phyloP scores from a whole-genome alignment of 257 asterid genomes.

The Gentiana dahurica region DNA sequence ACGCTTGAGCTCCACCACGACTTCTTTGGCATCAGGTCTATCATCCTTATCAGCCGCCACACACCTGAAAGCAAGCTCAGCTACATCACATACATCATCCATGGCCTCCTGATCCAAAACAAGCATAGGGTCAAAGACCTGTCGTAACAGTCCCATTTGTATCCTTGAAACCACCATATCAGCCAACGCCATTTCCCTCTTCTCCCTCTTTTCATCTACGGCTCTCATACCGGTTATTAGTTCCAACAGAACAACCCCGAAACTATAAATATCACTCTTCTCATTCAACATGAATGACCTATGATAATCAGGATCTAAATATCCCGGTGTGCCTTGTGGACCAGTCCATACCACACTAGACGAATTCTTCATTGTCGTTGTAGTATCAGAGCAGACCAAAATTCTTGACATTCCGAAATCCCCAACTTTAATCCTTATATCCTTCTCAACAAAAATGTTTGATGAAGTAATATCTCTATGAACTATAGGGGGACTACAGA shows the following conservation, averaged over 20 bases:
- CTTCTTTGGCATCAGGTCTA: constrained; percentile 79
- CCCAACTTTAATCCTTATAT: constrained; percentile 82
- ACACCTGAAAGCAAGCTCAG: constrained; percentile 81
- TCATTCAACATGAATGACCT: constrained; percentile 70
- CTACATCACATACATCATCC: constrained; percentile 65
- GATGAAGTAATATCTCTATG: constrained; percentile 85
- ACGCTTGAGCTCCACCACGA: constrained; percentile 61
- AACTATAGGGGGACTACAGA: constrained; percentile 74
- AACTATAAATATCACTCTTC: constrained; percentile 88
- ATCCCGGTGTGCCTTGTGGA: constrained; percentile 96
- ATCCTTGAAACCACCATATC: constrained; percentile 88
- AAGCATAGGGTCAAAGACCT: constrained; percentile 73
- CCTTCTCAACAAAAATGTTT: constrained; percentile 75
- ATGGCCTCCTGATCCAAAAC: constrained; percentile 48
- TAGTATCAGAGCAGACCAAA: constrained; percentile 41
- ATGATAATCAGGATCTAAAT: constrained; percentile 84
- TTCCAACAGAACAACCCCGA: constrained; percentile 78
- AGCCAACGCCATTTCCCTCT: constrained; percentile 74
- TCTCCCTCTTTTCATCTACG: constrained; percentile 73
- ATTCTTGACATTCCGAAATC: constrained; percentile 90
- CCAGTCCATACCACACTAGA: constrained; percentile 93
- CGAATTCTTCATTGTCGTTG: constrained; percentile 22
- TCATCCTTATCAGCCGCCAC: constrained; percentile 83
- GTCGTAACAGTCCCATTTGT: constrained; percentile 77
- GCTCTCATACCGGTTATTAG: constrained; percentile 85